Evolutionary conservation across 2,329 filamentous ascomycete genomes (phyloP), one percentile per base, ranked within the genome.

Genomic region (Aspergillus luchuensis): DNA sequence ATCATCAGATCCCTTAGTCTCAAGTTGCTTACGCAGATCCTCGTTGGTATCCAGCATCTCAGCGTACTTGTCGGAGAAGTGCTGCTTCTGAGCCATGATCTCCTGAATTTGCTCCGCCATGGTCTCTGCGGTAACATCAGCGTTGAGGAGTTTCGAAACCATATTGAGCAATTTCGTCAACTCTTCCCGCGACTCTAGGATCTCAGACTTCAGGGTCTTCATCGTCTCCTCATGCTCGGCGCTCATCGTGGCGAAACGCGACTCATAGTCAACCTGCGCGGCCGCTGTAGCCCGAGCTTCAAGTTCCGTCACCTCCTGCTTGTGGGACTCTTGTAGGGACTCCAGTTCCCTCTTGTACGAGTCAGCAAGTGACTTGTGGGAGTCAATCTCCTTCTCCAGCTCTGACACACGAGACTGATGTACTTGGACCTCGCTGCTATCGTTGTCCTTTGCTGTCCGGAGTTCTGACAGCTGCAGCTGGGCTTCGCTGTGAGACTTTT

Each of bases 401-500:
- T 86, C 84, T 2, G 79, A 70, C 19, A 87, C 80, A 33, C 85
- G 80, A 39, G 67, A 65, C 59, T 70, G 73, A 47, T 75, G 70
- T 61, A 63, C 61, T 30, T 74, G 75, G 5, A 87, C 76, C 61
- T 87, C 82, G 56, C 78, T 80, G 63, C 81, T 79, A 15, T 79
- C 81, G 19, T 84, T 75, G 21, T 87, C 85, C 57, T 87, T 86
- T 0, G 85, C 82, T 56, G 85, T 83, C 8, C 83, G 81, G 48
- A 89, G 84, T 56, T 89, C 84, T 41, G 91, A 86, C 10, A 96
- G 82, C 68, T 94, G 85, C 50, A 84, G 78, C 69, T 87, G 85
- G 54, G 90, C 85, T 25, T 84, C 82, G 33, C 84, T 76, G 71
- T 96, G 89, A 4, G 89, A 85, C 64, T 88, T 79, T 75, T 97